phyloP scores from a whole-genome alignment of 441 rosid species.

The Adansonia gregorii region DNA sequence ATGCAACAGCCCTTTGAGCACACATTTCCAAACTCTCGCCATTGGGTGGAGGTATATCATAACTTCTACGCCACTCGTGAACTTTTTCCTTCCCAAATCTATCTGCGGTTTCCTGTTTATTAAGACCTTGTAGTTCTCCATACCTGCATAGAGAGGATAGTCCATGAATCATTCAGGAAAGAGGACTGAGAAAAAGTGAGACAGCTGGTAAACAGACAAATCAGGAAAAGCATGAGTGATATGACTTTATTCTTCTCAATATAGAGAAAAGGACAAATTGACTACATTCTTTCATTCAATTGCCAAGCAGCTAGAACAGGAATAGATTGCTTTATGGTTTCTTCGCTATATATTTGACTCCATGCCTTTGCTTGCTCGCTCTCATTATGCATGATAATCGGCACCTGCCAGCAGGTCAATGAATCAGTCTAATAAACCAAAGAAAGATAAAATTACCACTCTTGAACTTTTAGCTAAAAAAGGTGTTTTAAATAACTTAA shows the following conservation, averaged over 20 bases:
- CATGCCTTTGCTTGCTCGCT: conserved; percentile 77
- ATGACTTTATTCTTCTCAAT: background rate
- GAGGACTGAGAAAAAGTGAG: background rate
- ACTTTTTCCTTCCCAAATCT: conserved; percentile 87
- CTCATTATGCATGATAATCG: conserved; percentile 74
- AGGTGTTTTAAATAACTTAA: background rate
- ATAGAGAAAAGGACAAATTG: conserved; percentile 1
- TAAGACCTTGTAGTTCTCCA: conserved; percentile 91
- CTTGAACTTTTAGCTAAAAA: background rate
- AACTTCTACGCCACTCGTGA: conserved; percentile 97
- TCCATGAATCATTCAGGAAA: conserved; percentile 4
- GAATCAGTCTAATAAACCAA: background rate
- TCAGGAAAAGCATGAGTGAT: background rate
- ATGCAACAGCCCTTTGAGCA: conserved; percentile 93
- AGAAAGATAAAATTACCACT: background rate
- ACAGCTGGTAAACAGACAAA: background rate
- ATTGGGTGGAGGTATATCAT: conserved; percentile 89
- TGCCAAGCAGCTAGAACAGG: conserved; percentile 93
- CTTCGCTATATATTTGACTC: conserved; percentile 90
- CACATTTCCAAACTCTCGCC: conserved; percentile 99
- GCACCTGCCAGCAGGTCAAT: conserved; percentile 58
- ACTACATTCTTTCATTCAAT: conserved; percentile 93
- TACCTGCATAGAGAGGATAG: conserved; percentile 55
- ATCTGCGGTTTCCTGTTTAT: conserved; percentile 94
- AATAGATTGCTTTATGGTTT: conserved; percentile 75